Percentiles rank a stretch among this genome's conserved stretches.
Conservation (phyloP, 1,284 basidiomycete species). For the Exobasidium rhododendri region DNA sequence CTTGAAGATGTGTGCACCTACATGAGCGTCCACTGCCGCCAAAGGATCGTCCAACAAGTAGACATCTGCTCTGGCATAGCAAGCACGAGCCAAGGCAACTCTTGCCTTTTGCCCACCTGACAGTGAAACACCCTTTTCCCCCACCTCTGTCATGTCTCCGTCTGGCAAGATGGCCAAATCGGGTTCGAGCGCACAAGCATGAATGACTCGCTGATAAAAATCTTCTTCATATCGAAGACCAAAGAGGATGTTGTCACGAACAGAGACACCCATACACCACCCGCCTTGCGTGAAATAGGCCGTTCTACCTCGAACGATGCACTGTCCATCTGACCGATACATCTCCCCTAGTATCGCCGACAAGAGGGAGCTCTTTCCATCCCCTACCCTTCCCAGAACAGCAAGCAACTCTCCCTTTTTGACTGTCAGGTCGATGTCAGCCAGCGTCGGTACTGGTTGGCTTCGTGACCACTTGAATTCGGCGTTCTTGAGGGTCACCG, state of each 20-base stretch:
- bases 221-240: constrained; percentile 78
- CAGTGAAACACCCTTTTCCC: constrained; percentile 67
- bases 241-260: constrained; percentile 62
- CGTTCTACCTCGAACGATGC: constrained; percentile 68
- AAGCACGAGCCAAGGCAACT: constrained; percentile 62
- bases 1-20: constrained; percentile 64
- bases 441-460: constrained; percentile 64
- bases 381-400: constrained; percentile 84
- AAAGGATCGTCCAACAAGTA: constrained; percentile 64
- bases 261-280: constrained; percentile 65
- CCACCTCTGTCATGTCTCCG: constrained; percentile 73
- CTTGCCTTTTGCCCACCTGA: constrained; percentile 71
- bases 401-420: constrained; percentile 83
- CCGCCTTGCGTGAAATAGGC: constrained; percentile 86
- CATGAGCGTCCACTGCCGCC: constrained; percentile 63
- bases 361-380: constrained; percentile 67
- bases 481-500: constrained; percentile 60
- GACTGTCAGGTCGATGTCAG: constrained; percentile 72
- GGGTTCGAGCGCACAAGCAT: constrained; percentile 78
- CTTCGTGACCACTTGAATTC: constrained; percentile 66
- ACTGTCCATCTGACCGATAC: constrained; percentile 70
- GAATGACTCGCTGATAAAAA: constrained; percentile 54
- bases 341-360: constrained; percentile 76
- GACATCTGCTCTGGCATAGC: constrained; percentile 62
- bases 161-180: constrained; percentile 73